A percentile compares a stretch with the other conserved stretches of the same genome.
These are phyloP conservation scores for Termitomyces sp. DNA, from an alignment of 768 basidiomycete species.

Conservation along the genomic window DNA sequence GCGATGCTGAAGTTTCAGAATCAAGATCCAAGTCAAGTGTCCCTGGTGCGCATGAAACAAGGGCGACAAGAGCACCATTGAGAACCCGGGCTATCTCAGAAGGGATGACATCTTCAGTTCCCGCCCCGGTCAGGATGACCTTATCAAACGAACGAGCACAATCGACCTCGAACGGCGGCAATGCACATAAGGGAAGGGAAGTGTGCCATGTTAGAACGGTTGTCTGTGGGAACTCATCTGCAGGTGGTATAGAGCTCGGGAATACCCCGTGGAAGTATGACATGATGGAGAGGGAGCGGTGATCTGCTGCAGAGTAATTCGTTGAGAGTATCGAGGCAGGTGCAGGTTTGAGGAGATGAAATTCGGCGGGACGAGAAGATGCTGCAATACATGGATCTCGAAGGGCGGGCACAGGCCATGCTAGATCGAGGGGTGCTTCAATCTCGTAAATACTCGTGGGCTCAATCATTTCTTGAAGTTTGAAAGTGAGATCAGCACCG, in stretches of 20 bases:
- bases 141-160: constrained; percentile 52
- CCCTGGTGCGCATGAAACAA: constrained; percentile 53
- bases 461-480: constrained; percentile 64
- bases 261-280: constrained; percentile 72
- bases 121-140: constrained; percentile 68
- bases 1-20: neutral
- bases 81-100: constrained; percentile 69
- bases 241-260: constrained; percentile 13
- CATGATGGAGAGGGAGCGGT: constrained; percentile 64
- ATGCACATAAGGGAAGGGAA: constrained; percentile 60
- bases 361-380: constrained; percentile 5
- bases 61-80: constrained; percentile 77
- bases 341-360: constrained; percentile 47
- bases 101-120: constrained; percentile 73
- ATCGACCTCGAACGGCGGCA: constrained; percentile 71
- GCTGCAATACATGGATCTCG: neutral
- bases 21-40: constrained; percentile 27
- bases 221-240: constrained; percentile 26
- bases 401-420: constrained; percentile 12
- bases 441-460: constrained; percentile 61
- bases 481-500: constrained; percentile 71
- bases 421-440: constrained; percentile 25
- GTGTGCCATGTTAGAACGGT: constrained; percentile 62
- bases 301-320: constrained; percentile 57
- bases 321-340: constrained; percentile 40